Evolutionary conservation across 495 filamentous ascomycete species (phyloP).

Genomic region (Penicillium subrubescens): DNA sequence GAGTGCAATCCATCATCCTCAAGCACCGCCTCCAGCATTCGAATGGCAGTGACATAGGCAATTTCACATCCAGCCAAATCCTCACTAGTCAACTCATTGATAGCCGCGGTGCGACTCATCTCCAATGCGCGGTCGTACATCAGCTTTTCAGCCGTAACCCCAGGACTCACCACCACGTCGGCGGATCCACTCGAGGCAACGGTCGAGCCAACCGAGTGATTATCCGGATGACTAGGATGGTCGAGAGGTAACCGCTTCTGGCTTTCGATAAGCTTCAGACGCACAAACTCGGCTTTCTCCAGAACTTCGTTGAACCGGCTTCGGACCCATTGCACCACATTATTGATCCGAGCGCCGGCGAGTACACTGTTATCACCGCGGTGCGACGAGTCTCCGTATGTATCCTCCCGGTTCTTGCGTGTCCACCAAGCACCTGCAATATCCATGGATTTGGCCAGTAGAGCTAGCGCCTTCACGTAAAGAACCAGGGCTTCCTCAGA

Average conservation of each 20-base stretch:
- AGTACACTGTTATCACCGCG: conserved; percentile 49
- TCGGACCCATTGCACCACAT: conserved; percentile 92
- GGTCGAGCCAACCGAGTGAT: conserved; percentile 59
- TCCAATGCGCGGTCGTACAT: conserved; percentile 98
- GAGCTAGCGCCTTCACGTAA: conserved; percentile 88
- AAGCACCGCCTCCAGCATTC: conserved; percentile 91
- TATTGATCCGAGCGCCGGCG: conserved; percentile 79
- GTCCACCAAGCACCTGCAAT: conserved; percentile 93
- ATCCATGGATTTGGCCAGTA: conserved; percentile 95
- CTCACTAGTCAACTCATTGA: conserved; percentile 91
- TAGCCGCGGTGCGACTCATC: conserved; percentile 91
- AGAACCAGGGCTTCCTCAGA: conserved; percentile 95
- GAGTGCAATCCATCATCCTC: conserved; percentile 69
- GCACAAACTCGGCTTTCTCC: conserved; percentile 91
- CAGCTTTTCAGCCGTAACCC: conserved; percentile 90
- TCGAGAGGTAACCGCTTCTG: conserved; percentile 81
- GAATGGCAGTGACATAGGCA: conserved; percentile 87
- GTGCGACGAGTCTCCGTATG: conserved; percentile 48
- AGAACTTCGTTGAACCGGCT: conserved; percentile 93
- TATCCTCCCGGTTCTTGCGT: conserved; percentile 69
- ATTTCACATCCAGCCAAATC: conserved; percentile 89
- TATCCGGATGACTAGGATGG: conserved; percentile 83
- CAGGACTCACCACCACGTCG: conserved; percentile 68
- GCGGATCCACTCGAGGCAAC: conserved; percentile 54
- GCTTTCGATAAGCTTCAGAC: conserved; percentile 80